Evolutionary conservation across 106 monocot genomes (phyloP), one percentile per base, ranked within the genome.

Genomic region (Posidonia australis): DNA sequence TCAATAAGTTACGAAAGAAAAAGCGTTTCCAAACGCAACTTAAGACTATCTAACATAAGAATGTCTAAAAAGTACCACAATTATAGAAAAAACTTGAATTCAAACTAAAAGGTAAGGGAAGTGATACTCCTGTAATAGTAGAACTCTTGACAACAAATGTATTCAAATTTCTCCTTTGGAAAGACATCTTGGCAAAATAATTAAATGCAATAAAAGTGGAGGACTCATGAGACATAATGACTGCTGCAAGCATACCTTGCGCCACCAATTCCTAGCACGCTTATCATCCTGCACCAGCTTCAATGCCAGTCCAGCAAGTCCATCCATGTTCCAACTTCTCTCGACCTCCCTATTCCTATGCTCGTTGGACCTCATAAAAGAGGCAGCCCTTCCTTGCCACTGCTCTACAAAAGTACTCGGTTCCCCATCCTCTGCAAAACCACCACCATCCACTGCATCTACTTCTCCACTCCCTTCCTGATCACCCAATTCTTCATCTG

Each of bases 191-290:
- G 36, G 7, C 36, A 36, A 36, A 36, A 36, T 36, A 36, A 36
- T 4, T 36, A 7, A 36, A 7, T 7, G 7, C 36, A 36, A 36
- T 36, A 36, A 36, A 36, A 36, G 2, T 36, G 36, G 36, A 36
- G 36, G 2, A 36, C 7, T 4, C 2, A 36, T 36, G 7, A 36
- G 36, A 52, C 22, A 9, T 10, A 22, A 54, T 19, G 24, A 54
- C 19, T 11, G 10, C 0, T 54, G 19, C 23, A 44, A 56, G 18
- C 47, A 32, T 77, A 85, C 92, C 92, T 92, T 92, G 23, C 70
- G 82, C 92, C 88, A 81, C 92, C 92, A 92, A 73, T 88, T 92
- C 68, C 85, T 85, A 2, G 83, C 75, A 25, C 13, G 52, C 26
- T 71, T 73, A 55, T 92, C 92, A 19, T 77, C 76, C 63, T 88